Percentiles rank a stretch among this genome's conserved stretches.
Evolutionary conservation across 2,329 filamentous ascomycete genomes (phyloP).

Genomic region (Fusarium ambrosium): DNA sequence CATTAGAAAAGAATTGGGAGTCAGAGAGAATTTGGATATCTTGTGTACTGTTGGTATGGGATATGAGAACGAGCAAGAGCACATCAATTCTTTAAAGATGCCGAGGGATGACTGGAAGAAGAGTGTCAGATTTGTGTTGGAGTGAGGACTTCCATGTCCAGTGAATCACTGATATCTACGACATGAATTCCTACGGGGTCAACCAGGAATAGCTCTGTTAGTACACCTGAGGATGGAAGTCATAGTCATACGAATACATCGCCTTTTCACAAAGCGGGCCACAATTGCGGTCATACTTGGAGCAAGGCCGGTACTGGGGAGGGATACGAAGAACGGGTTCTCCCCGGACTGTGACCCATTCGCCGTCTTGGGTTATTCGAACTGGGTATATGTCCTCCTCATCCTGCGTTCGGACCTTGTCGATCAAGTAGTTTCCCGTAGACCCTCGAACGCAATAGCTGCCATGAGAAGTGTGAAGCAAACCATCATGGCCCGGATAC

Average conservation of each 20-base stretch:
- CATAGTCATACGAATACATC: neutral
- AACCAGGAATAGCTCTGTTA: neutral
- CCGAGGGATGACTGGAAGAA: conserved; percentile 26
- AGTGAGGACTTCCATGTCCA: neutral
- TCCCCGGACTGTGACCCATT: neutral
- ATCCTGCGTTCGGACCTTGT: accelerated
- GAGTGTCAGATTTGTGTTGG: conserved; percentile 4
- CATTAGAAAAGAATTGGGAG: conserved; percentile 13
- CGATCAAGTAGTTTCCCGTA: neutral
- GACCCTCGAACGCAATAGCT: neutral
- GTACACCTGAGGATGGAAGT: neutral
- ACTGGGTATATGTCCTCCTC: neutral
- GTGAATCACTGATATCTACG: neutral
- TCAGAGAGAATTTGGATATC: conserved; percentile 13
- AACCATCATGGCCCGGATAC: neutral
- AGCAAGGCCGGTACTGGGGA: no score
- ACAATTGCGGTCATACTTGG: no score
- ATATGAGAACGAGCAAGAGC: conserved; percentile 22
- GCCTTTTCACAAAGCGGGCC: no score
- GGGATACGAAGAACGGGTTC: no score
- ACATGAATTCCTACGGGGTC: no score
- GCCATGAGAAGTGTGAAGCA: neutral
- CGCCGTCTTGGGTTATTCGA: neutral
- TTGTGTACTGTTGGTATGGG: conserved; percentile 20
- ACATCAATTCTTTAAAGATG: conserved; percentile 24